phyloP scores from a whole-genome alignment of 495 filamentous ascomycete genomes.

The Rhizodiscina lignyota region DNA sequence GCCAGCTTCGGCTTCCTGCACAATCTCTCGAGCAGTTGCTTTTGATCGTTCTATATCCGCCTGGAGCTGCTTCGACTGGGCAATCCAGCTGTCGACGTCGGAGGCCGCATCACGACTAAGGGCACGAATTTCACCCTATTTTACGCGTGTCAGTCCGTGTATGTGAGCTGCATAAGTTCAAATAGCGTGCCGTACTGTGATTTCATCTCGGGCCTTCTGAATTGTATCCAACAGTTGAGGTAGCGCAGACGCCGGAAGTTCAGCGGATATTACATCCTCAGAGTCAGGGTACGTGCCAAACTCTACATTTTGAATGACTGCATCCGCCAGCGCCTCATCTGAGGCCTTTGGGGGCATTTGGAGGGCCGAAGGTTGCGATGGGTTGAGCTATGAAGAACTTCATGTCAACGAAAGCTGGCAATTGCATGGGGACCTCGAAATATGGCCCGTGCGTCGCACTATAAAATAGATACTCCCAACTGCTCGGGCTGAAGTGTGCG shows the following conservation, averaged over 20 bases:
- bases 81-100: constrained; percentile 71
- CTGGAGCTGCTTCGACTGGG: constrained; percentile 67
- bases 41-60: constrained; percentile 61
- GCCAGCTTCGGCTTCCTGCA: constrained; percentile 50
- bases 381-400: too few species aligned
- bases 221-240: constrained; percentile 47
- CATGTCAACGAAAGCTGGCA: too few species aligned
- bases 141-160: too few species aligned
- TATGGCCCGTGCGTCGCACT: too few species aligned
- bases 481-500: too few species aligned
- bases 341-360: constrained; percentile 7
- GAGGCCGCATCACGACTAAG: constrained; percentile 57
- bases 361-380: too few species aligned
- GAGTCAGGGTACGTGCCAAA: constrained; percentile 55
- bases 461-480: too few species aligned
- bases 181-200: constrained; percentile 50
- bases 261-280: constrained; percentile 49
- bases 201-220: constrained; percentile 42
- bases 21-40: constrained; percentile 55
- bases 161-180: too few species aligned
- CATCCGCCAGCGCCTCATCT: constrained; percentile 35
- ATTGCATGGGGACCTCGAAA: too few species aligned
- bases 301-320: constrained; percentile 56
- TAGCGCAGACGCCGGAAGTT: constrained; percentile 39
- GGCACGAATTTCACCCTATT: constrained; percentile 49